Base-by-base conservation (phyloP, 1,139 yeast species). In the Debaryomycetaceae sp. region DNA sequence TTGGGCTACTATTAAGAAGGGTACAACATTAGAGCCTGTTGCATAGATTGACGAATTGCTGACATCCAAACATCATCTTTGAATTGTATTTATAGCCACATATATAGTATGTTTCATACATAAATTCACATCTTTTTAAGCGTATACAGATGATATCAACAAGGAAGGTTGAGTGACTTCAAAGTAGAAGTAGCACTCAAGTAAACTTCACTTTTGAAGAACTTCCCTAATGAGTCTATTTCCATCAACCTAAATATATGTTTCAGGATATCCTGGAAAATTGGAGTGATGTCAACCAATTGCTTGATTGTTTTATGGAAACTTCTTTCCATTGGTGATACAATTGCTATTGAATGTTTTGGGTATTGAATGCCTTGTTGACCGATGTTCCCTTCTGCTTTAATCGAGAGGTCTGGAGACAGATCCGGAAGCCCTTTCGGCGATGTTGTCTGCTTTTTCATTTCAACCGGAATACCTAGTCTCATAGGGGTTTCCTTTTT, bases 1-100 rank as follows among this genome's bases (percentile, higher is more conserved):
- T 57, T 94, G 99, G 99, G 99, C 98, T 53, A 88, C 97, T 41
- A 92, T 94, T 63, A 87, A 88, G 72, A 89, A 88, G 71, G 98
- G 98, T 70, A 83, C 89, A 47, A 83, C 88, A 43, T 77, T 86
- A 63, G 92, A 85, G 61, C 92, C 94, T 41, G 59, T 69, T 56
- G 69, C 73, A 53, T 68, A 57, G 44, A 33, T 37, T 33, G 26
- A 17, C 14, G 17, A 35, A 31, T 31, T 30, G 30, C 26, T 16
- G 35, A 37, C 37, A 40, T 37, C 40, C 32, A 38, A 28, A 40
- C 37, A 29, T 36, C 17, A 31, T 30, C 40, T 34, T 35, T 33
- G 34, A 36, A 40, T 43, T 52, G 54, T 53, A 51, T 47, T 52
- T 52, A 52, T 52, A 51, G 56, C 47, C 44, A 37, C 40, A 40